Evolutionary conservation across 2,329 filamentous ascomycete species (phyloP).

Genomic region (Aspergillus sp.): DNA sequence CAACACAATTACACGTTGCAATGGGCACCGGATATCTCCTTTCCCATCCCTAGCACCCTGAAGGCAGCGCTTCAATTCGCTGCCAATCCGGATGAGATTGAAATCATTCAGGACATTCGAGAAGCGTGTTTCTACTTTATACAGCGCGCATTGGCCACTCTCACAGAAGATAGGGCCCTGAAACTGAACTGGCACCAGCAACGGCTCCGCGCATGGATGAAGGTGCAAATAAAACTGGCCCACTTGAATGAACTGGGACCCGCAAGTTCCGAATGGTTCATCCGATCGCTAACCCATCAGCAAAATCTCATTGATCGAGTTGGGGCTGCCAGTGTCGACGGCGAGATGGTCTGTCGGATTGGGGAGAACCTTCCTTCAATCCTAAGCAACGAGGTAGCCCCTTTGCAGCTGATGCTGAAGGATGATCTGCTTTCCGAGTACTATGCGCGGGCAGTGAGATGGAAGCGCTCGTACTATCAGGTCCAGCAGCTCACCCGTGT

Average conservation of each 20-base stretch:
- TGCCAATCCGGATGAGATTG: neutral
- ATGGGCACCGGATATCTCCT: conserved; percentile 1
- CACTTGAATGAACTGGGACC: neutral
- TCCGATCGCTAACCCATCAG: neutral
- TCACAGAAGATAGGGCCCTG: neutral
- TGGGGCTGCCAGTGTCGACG: neutral
- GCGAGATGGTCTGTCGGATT: neutral
- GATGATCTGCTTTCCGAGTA: neutral
- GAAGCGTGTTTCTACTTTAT: neutral
- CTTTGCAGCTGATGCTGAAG: neutral
- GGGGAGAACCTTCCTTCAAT: neutral
- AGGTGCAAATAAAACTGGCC: neutral
- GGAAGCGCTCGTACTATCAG: neutral
- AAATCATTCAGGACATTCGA: neutral
- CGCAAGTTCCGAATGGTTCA: neutral
- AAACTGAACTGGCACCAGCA: neutral
- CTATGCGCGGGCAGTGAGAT: neutral
- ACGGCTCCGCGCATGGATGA: neutral
- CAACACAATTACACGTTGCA: no score
- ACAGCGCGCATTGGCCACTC: neutral
- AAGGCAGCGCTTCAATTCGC: no score
- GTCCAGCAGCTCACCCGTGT: neutral
- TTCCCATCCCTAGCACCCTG: neutral
- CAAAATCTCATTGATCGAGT: neutral
- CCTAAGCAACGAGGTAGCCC: neutral